These are phyloP conservation scores for Chrysanthemum makinoi DNA, from an alignment of 129 eudicot genomes.

Conservation along the genomic window DNA sequence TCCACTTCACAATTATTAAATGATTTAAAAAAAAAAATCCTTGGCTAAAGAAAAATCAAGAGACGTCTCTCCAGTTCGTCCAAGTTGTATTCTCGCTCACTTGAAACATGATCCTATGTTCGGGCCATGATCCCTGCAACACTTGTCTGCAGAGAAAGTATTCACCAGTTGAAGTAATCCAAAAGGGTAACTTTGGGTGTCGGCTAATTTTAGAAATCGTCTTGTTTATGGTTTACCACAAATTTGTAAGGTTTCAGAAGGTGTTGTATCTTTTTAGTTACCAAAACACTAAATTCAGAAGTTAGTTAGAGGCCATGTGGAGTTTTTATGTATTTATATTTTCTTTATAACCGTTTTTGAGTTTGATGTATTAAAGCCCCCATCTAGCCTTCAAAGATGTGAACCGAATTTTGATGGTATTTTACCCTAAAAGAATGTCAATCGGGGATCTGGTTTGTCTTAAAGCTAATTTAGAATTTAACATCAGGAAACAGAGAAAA, in stretches of 20 bases:
- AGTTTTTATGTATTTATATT: background rate
- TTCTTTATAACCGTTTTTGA: background rate
- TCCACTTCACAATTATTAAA: background rate
- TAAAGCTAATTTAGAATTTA: background rate
- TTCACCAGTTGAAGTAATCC: too few species aligned
- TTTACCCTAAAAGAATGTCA: background rate
- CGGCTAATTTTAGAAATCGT: too few species aligned
- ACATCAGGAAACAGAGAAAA: background rate
- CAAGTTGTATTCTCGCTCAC: too few species aligned
- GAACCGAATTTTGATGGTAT: background rate
- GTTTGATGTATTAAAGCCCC: background rate
- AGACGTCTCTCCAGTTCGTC: background rate
- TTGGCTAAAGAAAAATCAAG: slow-evolving; percentile 7
- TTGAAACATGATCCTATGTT: too few species aligned
- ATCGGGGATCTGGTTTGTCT: background rate
- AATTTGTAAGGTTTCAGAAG: too few species aligned
- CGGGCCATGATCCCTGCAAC: too few species aligned
- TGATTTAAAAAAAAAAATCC: too few species aligned
- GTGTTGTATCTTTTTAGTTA: too few species aligned
- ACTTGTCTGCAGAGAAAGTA: too few species aligned
- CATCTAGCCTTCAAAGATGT: background rate
- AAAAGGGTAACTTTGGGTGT: too few species aligned
- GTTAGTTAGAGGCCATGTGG: background rate
- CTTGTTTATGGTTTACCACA: too few species aligned
- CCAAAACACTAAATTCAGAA: too few species aligned